Base-by-base conservation (phyloP, 2,329 filamentous ascomycete genomes). In the Didymosphaeria variabile region DNA sequence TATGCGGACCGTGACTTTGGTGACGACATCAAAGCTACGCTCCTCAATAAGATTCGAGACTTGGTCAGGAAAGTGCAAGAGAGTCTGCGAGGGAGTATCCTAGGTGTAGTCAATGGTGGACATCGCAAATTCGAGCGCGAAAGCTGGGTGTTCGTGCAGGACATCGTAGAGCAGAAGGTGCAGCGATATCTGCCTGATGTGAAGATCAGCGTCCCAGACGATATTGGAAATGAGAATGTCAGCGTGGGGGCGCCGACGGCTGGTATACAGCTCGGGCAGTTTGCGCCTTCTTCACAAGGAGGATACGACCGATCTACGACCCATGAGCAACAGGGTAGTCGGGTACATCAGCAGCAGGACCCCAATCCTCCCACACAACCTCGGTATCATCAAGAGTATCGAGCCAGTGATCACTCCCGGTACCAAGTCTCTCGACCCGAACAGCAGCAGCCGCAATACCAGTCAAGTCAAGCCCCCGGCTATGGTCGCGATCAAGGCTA, bases 81-180 rank as follows among this genome's bases (percentile, higher is more conserved):
- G 42, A 72, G 70, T n/a, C 57, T 74, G 2, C 71, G 71, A 50
- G 67, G 70, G 53, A 73, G 71, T 34, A 71, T 74, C 42, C 42
- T 74, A 12, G 70, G 69, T 51, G 72, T 74, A 17, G 69, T 74
- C 29, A 74, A 74, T 38, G 72, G 72, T 13, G 72, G 72, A 5
- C 72, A 74, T 50, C 70, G 72, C 51, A 71, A 70, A 32, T 70
- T 74, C 38, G 72, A 74, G 62, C 69, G 63, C 10, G 63, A 73
- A 46, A 74, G 72, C 59, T 74, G 72, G 72, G 64, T 72, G 19
- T 73, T 74, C 21, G 72, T 74, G 34, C 72, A 74, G 40, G 55
- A 58, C n/a, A 74, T 69, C 56, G 72, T 74, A 10, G 72, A 74
- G 60, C 67, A 72, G 47, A 74, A 74, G 57, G 67, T 74, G 3